phyloP scores from a whole-genome alignment of 2,329 filamentous ascomycete genomes.

The Ophiostoma ulmi region DNA sequence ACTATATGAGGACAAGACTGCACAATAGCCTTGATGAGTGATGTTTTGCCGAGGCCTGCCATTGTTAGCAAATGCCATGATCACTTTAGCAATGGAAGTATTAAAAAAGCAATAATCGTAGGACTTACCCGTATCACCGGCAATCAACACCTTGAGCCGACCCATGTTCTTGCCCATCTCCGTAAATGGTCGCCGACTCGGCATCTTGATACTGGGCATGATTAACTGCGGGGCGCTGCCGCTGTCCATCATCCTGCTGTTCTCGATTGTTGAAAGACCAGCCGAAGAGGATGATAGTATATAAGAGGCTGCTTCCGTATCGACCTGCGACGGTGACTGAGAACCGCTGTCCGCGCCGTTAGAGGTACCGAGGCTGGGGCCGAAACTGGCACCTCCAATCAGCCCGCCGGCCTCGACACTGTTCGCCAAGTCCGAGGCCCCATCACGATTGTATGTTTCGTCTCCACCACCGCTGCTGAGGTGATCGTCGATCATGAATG shows the following conservation, averaged over 20 bases:
- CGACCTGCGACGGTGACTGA: background rate
- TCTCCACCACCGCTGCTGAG: conserved; percentile 32
- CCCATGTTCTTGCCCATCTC: conserved; percentile 78
- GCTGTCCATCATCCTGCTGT: conserved; percentile 43
- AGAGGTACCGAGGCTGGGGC: no score
- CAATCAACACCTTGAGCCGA: conserved; percentile 80
- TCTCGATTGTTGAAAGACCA: conserved; percentile 11
- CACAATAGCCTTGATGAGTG: conserved; percentile 80
- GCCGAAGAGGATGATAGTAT: background rate
- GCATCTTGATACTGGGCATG: conserved; percentile 94
- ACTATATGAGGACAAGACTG: conserved; percentile 88
- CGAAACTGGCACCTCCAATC: background rate
- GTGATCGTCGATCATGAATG: conserved; percentile 42
- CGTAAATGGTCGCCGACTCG: conserved; percentile 82
- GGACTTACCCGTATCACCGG: conserved; percentile 50
- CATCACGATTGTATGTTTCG: conserved; percentile 25
- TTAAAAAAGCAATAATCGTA: background rate
- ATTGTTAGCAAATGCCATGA: background rate
- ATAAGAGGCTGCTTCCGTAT: background rate
- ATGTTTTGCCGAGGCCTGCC: conserved; percentile 78
- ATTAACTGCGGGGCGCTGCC: conserved; percentile 71
- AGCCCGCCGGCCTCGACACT: background rate
- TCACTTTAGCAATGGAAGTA: background rate
- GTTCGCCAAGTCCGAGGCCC: background rate
- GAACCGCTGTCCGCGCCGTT: background rate